Conservation (phyloP, 2,329 filamentous ascomycete species). For the Fusarium pseudoanthophilum region DNA sequence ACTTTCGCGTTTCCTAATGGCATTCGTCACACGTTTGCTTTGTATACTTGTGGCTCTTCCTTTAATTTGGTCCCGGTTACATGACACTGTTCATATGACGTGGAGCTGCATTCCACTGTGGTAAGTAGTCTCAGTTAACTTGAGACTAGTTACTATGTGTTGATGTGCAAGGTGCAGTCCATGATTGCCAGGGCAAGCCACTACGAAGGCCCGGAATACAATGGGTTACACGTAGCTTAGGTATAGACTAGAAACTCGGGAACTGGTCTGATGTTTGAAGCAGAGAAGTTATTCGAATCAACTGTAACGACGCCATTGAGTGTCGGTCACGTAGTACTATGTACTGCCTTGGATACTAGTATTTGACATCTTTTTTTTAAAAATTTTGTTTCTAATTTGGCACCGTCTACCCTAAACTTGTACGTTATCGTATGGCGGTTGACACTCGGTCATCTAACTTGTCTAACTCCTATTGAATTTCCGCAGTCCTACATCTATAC, state of each 20-base stretch:
- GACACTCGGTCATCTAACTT: neutral
- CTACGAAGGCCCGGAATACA: neutral
- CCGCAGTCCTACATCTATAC: neutral
- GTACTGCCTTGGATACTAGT: neutral
- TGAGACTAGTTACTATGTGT: neutral
- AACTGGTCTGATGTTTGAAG: neutral
- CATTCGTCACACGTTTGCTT: neutral
- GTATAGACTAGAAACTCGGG: neutral
- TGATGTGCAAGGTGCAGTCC: neutral
- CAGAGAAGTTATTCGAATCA: neutral
- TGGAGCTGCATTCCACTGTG: slow-evolving; percentile 4
- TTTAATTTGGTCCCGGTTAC: neutral
- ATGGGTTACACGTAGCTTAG: neutral
- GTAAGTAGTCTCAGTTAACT: neutral
- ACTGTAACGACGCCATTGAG: neutral
- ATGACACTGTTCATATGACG: neutral
- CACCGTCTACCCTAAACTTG: neutral
- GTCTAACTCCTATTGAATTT: neutral
- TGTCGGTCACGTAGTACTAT: neutral
- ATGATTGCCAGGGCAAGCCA: neutral
- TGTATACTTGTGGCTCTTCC: neutral
- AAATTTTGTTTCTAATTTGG: neutral
- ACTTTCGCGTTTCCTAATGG: neutral
- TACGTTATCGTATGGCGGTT: too few relatives aligned
- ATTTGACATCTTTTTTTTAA: neutral